Base-by-base conservation (phyloP, 2,329 filamentous ascomycete species). In the Fusarium beomiforme region DNA sequence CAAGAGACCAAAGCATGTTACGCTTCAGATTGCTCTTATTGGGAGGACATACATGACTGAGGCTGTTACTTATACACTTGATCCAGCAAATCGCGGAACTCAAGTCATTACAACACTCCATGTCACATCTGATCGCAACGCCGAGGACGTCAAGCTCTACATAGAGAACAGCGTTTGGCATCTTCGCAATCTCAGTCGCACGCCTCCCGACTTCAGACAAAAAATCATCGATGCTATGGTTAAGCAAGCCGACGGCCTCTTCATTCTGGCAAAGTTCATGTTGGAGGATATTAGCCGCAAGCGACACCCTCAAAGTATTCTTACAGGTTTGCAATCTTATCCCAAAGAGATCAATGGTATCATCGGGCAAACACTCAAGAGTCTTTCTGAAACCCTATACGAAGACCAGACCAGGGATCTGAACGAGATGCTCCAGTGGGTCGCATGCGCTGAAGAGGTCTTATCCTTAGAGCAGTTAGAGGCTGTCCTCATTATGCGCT, bases 261-360 rank as follows among this genome's bases (percentile, higher is more conserved):
- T 86, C 68, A 84, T 86, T 23, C 79, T 85, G 47, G 85, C 84
- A 49, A 83, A 85, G 59, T 82, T 86, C 46, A 86, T 86, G 84
- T 60, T 88, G 6, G 83, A 83, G 8, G 86, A 88, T 51, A 77
- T 86, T 6, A 81, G 79, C 24, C 81, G 82, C 34, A 82, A 85
- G 60, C 78, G 81, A 6, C 84, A 85, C 44, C 82, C 84, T 0
- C 79, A 81, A 10, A 83, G 83, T 1, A 86, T 82, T 2, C 79
- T 83, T 8, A 79, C 84, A 23, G 82, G 82, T 43, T 73, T 88
- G 1, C 77, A 81, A 23, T 78, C 79, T 0, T 86, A 86, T 41
- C 84, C 84, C 13, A 81, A 79, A 34, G 80, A 83, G 67, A 82
- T 82, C 39, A 81, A 83, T 57, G 83, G 83, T 11, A 82, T 84